Evolutionary conservation across 1,284 basidiomycete species (phyloP).

Genomic region (Pseudomicrostroma phylloplanum): DNA sequence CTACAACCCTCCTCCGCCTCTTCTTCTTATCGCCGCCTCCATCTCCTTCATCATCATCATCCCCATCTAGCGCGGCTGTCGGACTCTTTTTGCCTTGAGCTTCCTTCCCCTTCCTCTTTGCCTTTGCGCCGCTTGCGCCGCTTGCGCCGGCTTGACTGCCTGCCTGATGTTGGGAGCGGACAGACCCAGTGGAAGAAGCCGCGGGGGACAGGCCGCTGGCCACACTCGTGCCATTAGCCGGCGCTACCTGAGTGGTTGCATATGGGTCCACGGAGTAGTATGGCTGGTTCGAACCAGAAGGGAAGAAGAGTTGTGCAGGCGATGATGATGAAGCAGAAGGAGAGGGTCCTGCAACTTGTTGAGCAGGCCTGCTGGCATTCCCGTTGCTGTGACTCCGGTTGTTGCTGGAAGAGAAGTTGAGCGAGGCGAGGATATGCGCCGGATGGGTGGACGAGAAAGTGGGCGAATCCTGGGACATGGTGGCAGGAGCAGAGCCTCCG

Average conservation of each 20-base stretch:
- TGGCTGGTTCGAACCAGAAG: neutral
- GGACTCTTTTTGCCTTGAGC: neutral
- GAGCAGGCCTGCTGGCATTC: neutral
- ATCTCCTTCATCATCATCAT: neutral
- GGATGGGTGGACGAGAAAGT: neutral
- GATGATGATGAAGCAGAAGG: neutral
- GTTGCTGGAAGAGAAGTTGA: neutral
- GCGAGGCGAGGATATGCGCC: constrained; percentile 6
- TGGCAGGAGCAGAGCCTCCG: too few relatives aligned
- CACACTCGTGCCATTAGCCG: neutral
- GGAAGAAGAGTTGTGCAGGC: neutral
- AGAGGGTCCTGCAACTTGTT: neutral
- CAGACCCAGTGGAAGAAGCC: neutral
- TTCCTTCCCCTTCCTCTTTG: neutral
- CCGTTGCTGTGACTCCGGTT: too few relatives aligned
- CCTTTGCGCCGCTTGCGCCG: neutral
- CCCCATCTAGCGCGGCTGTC: neutral
- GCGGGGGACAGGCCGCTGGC: neutral
- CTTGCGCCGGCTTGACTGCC: neutral
- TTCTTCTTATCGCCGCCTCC: constrained; percentile 13
- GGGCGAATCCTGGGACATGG: too few relatives aligned
- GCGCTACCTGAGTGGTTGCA: too few relatives aligned
- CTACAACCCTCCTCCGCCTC: constrained; percentile 34
- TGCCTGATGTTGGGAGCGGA: neutral
- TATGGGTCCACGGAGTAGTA: neutral